Evolutionary conservation across 495 filamentous ascomycete genomes (phyloP).

Genomic region (Chlorociboria aeruginascens): DNA sequence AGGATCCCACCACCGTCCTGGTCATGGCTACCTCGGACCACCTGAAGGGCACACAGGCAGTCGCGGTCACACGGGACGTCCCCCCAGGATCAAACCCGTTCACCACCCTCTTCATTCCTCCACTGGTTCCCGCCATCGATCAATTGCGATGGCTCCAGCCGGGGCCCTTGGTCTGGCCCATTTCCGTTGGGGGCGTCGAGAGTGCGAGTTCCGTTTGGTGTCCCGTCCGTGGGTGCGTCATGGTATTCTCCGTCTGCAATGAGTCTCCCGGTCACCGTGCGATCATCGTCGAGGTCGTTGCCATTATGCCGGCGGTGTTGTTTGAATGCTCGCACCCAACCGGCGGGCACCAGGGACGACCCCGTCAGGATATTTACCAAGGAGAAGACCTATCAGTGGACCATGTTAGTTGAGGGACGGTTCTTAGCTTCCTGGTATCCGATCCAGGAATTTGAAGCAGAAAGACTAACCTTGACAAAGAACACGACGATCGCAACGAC

Average conservation of each 20-base stretch:
- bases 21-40: neutral
- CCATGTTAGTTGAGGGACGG: neutral
- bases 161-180: neutral
- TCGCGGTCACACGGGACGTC: neutral
- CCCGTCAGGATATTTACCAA: slow-evolving; percentile 12
- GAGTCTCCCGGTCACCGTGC: slow-evolving; percentile 4
- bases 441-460: too few species aligned
- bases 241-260: slow-evolving; percentile 18
- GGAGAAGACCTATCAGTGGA: slow-evolving; percentile 2
- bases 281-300: slow-evolving; percentile 3
- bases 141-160: slow-evolving; percentile 18
- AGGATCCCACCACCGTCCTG: neutral
- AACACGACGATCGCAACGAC: slow-evolving; percentile 20
- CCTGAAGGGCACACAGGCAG: neutral
- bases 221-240: slow-evolving; percentile 15
- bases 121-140: slow-evolving; percentile 19
- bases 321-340: slow-evolving; percentile 7
- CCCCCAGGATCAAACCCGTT: too few species aligned
- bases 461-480: slow-evolving; percentile 19
- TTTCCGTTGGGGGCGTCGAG: neutral
- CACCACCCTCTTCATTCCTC: slow-evolving; percentile 10
- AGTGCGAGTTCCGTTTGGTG: neutral
- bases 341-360: slow-evolving; percentile 6
- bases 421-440: neutral
- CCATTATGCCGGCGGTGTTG: neutral